phyloP scores from a whole-genome alignment of 2,329 filamentous ascomycete species.

The Monilinia polystroma region DNA sequence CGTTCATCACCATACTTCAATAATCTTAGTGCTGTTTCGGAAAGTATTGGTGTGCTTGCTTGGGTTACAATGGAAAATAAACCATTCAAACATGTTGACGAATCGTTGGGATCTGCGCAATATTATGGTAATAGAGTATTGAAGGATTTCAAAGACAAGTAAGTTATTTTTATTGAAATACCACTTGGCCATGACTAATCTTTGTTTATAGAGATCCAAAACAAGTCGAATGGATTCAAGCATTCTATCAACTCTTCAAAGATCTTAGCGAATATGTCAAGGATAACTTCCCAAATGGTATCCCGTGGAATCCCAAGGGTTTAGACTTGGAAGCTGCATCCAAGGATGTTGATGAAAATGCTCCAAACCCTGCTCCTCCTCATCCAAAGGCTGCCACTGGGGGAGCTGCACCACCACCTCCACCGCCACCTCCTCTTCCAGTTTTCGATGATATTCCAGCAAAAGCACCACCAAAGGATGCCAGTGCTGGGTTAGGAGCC shows the following conservation, averaged over 20 bases:
- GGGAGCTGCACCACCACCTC: conserved; percentile 16
- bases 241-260: conserved; percentile 90
- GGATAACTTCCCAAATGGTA: conserved; percentile 73
- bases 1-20: conserved; percentile 72
- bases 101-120: conserved; percentile 79
- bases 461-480: conserved; percentile 49
- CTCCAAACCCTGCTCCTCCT: conserved; percentile 56
- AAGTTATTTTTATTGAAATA: conserved; percentile 31
- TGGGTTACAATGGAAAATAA: conserved; percentile 87
- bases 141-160: conserved; percentile 85
- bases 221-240: conserved; percentile 84
- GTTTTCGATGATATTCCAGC: conserved; percentile 52
- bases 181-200: conserved; percentile 15
- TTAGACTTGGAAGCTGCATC: conserved; percentile 67
- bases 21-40: conserved; percentile 82
- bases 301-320: conserved; percentile 83
- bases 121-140: conserved; percentile 94
- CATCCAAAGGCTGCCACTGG: conserved; percentile 45
- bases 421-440: conserved; percentile 52
- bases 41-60: conserved; percentile 83
- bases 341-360: conserved; percentile 59
- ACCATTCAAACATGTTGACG: conserved; percentile 81
- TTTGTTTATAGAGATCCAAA: conserved; percentile 61
- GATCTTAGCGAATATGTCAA: conserved; percentile 82
- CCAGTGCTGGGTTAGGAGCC: conserved; percentile 68